Base-by-base conservation (phyloP, 768 basidiomycete genomes). In the Rhodotorula sphaerocarpa region DNA sequence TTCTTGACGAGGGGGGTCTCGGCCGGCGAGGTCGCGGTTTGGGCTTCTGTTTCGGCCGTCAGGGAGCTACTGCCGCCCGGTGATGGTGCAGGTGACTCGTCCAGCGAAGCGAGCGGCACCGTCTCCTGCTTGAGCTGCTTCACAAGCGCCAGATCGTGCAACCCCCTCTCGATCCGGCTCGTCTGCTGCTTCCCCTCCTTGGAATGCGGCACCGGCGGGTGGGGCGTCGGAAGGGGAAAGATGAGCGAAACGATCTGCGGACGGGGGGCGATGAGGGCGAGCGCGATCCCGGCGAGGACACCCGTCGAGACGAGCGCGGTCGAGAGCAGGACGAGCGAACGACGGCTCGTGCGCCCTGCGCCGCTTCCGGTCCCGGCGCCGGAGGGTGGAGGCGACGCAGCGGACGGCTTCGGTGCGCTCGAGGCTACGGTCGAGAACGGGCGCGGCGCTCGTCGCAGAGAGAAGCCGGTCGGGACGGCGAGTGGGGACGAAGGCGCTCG, bases 181-280 rank as follows among this genome's bases (percentile, higher is more conserved):
- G 80, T 80, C 70, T 85, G 81, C 3, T 79, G 80, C 42, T 80
- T 74, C 0, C 86, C 83, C 63, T 83, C 82, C 2, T 78, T 79
- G 5, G 84, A 82, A 61, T 80, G 79, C 18, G 78, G 79, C 63
- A 81, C 79, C 23, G 80, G 81, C 0, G 89, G 86, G 1, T 85
- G 81, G 1, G 90, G 87, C 0, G 89, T 86, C 0, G 81, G 78
- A 15, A 86, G 80, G 5, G 91, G 90, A 50, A 85, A 86, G 30
- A 93, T 76, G 55, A 88, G 79, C 25, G 83, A 79, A 42, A 86
- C 72, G 31, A 85, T 73, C 0, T 52, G 51, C 0, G 67, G 67
- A 80, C 75, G 10, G 85, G 88, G 10, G 86, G 88, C 20, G 42
- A 52, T 46, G 51, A 64, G 47, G 20, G 67, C 47, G 46, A 64